Base-by-base conservation (phyloP, 2,329 filamentous ascomycete species). In the Orbilia ellipsospora region DNA sequence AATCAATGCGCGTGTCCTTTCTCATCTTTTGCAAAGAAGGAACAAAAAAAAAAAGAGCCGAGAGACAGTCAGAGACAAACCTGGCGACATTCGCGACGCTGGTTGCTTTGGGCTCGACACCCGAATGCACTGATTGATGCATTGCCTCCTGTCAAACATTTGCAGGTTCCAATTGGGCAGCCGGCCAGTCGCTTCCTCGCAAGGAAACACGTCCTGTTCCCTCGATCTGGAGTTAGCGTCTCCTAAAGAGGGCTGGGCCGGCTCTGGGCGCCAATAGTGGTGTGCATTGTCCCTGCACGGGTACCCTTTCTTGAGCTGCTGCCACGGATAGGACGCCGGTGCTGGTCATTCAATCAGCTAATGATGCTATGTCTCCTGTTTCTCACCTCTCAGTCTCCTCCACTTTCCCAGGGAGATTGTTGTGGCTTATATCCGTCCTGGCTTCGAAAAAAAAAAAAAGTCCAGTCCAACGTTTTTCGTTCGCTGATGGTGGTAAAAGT, bases 371-470 rank as follows among this genome's bases (percentile, higher is more conserved):
- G 12, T 64, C 70, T 74, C 70, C 70, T 74, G 70, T 75, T 42
- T 75, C 72, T 64, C 60, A 64, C 51, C 59, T 44, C 64, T 57
- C 57, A 23, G 31, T 52, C 67, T 61, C 70, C 70, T 74, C 70
- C 70, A 74, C 63, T 68, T 67, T 74, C 55, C 56, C 36, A 68
- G 63, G 72, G 72, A 75, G 72, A 75, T 75, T 75, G 69, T 56
- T 75, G 72, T 75, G 72, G 72, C 72, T 75, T 75, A 75, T 75
- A 64, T 75, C 72, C 72, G 72, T 74, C 63, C 64, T 63, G 51
- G 54, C 72, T 74, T 74, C 56, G 20, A 36, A 36, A 36, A 36
- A 36, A 36, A 36, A 36, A 10, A 36, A 23, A 61, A 61, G 55
- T 66, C 48, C 54, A 73, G 56, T 26, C 44, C 52, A 40, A 56